Conservation (phyloP, 2,329 filamentous ascomycete species). For the Iodosphaeria phyllophila region DNA sequence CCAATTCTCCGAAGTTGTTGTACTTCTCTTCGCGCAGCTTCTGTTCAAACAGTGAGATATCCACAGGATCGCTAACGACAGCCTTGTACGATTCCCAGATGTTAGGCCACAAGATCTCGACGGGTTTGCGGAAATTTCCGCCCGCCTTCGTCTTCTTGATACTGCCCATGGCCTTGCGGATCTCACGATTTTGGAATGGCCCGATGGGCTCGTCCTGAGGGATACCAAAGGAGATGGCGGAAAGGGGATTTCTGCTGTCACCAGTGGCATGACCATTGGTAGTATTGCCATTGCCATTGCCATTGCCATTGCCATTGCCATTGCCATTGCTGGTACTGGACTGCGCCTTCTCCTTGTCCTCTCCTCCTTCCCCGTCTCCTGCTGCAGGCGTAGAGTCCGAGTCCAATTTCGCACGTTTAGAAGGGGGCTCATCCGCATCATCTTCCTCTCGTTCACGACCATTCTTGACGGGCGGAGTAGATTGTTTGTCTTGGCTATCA, state of each 20-base stretch:
- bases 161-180: conserved; percentile 45
- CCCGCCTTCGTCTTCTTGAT: conserved; percentile 79
- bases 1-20: conserved; percentile 49
- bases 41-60: conserved; percentile 64
- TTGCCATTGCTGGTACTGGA: too few species aligned
- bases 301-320: too few species aligned
- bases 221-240: conserved; percentile 11
- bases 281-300: conserved; percentile 10
- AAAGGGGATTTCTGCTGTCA: conserved; percentile 8
- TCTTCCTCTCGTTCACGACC: conserved; percentile 68
- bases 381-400: conserved; percentile 15
- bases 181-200: conserved; percentile 12
- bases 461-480: conserved; percentile 28
- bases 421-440: conserved; percentile 40
- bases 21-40: conserved; percentile 60
- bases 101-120: conserved; percentile 54
- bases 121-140: conserved; percentile 55
- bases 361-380: too few species aligned
- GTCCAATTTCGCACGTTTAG: conserved; percentile 69
- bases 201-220: conserved; percentile 28
- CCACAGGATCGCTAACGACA: conserved; percentile 60
- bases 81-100: conserved; percentile 58
- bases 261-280: conserved; percentile 5
- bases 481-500: too few species aligned
- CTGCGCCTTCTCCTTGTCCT: too few species aligned